Percentiles rank a stretch among this genome's conserved stretches.
Evolutionary conservation across 2,329 filamentous ascomycete genomes (phyloP).

Genomic region (Helminthosporium solani): DNA sequence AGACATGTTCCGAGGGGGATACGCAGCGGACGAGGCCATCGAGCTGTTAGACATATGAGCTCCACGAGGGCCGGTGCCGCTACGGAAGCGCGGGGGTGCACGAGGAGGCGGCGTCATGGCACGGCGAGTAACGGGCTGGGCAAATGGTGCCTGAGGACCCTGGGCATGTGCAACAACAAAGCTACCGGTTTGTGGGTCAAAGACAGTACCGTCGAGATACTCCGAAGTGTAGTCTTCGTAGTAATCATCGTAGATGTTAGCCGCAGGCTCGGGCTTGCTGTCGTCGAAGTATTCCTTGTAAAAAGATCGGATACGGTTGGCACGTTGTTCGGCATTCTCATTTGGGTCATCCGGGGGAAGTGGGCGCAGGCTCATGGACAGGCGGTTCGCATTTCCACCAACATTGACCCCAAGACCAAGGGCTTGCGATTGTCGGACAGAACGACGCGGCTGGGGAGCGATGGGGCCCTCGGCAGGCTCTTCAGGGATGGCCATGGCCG

Average conservation of each 20-base stretch:
- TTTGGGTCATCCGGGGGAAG: constrained; percentile 82
- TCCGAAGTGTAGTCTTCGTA: constrained; percentile 75
- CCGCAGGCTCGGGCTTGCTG: constrained; percentile 53
- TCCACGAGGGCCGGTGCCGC: constrained; percentile 27
- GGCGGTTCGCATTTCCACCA: constrained; percentile 47
- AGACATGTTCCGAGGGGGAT: constrained; percentile 44
- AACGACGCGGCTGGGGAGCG: constrained; percentile 31
- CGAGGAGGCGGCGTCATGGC: constrained; percentile 93
- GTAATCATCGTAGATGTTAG: constrained; percentile 53
- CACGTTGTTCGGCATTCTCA: constrained; percentile 90
- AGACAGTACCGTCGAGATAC: constrained; percentile 62
- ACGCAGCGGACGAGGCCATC: constrained; percentile 48
- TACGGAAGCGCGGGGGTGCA: constrained; percentile 58
- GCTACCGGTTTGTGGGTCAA: constrained; percentile 59
- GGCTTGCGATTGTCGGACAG: constrained; percentile 7
- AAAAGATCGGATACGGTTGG: constrained; percentile 96
- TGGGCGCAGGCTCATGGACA: constrained; percentile 70
- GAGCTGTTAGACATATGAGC: constrained; percentile 53
- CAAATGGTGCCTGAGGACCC: constrained; percentile 61
- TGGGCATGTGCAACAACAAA: constrained; percentile 58
- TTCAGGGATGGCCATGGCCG: neutral
- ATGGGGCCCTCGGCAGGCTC: constrained; percentile 20
- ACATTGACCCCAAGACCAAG: constrained; percentile 34
- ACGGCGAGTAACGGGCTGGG: constrained; percentile 80
- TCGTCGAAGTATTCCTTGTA: constrained; percentile 99